Evolutionary conservation across 495 filamentous ascomycete genomes (phyloP), one percentile per base, ranked within the genome.

Genomic region (Diplogelasinospora grovesii): DNA sequence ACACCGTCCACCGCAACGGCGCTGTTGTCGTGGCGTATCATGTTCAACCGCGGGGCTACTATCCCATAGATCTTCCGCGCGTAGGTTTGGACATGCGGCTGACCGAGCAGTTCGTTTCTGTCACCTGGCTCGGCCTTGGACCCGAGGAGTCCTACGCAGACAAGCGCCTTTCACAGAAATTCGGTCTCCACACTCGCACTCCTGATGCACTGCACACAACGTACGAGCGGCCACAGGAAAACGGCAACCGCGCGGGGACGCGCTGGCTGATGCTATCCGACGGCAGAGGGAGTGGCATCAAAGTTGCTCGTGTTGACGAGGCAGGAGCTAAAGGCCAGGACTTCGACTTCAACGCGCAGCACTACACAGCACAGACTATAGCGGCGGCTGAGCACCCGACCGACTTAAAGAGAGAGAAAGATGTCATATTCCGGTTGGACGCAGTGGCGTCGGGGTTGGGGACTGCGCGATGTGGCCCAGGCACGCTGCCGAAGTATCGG

Each of bases 151-250:
- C 70, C 5, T 83, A 83, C 36, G 58, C 64, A 8, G 80, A 83
- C 60, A 81, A 75, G 58, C 74, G 74, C 43, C 53, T 64, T 0
- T 69, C 77, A 5, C 74, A 77, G 39, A 67, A 62, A 19, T 28
- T 74, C 2, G 77, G 77, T 5, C 48, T 70, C 8, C 80, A 71
- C 57, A 45, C 53, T 5, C 60, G 56, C 3, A 41, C 45, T 16
- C 43, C 54, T 9, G 57, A 59, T 8, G 59, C 71, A 3, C 65
- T 83, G 30, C 70, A 71, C 37, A 71, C 71, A 1, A 56, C 65
- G 3, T 83, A 81, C 49, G 80, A 84, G 29, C 70, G 72, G 22
- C 79, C 79, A 0, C 80, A 83, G 41, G 79, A 84, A 42, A 71
- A 65, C 33, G 71, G 75, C 25, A 83, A 83, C 42, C 59, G 77